Evolutionary conservation across 164 flowering plant genomes (phyloP).

Genomic region (Santalum album): DNA sequence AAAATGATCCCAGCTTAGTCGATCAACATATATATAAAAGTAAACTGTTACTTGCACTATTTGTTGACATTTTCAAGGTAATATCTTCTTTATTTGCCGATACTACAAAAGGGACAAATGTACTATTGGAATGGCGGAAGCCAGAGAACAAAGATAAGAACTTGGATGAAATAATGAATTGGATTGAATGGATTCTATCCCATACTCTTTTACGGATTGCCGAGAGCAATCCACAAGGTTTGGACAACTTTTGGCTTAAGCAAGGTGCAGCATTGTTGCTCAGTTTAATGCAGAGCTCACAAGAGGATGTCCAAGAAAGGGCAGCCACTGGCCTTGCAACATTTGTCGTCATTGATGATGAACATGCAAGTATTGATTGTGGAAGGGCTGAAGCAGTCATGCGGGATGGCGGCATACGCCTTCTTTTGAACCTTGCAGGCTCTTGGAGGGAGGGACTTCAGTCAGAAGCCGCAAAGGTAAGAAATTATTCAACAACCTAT

Average conservation of each 20-base stretch:
- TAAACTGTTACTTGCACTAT: slow-evolving; percentile 56
- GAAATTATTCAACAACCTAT: neutral
- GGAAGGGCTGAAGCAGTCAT: slow-evolving; percentile 89
- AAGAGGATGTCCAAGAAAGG: slow-evolving; percentile 97
- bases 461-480: slow-evolving; percentile 93
- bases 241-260: slow-evolving; percentile 78
- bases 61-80: slow-evolving; percentile 59
- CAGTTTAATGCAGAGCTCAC: slow-evolving; percentile 70
- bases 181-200: slow-evolving; percentile 90
- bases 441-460: slow-evolving; percentile 94
- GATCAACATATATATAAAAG: slow-evolving; percentile 37
- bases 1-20: slow-evolving; percentile 45
- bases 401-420: slow-evolving; percentile 80
- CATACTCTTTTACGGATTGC: slow-evolving; percentile 78
- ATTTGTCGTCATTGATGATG: slow-evolving; percentile 94
- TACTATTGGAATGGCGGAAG: slow-evolving; percentile 63
- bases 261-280: slow-evolving; percentile 81
- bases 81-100: slow-evolving; percentile 56
- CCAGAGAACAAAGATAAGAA: slow-evolving; percentile 32
- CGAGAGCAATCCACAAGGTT: slow-evolving; percentile 63
- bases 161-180: slow-evolving; percentile 59
- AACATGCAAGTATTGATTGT: slow-evolving; percentile 76
- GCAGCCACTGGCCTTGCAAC: slow-evolving; percentile 98
- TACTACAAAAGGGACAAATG: slow-evolving; percentile 35
- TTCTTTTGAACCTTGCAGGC: slow-evolving; percentile 72